Base-by-base conservation (phyloP, 805 yeast species). In the Metschnikowia lachancei region DNA sequence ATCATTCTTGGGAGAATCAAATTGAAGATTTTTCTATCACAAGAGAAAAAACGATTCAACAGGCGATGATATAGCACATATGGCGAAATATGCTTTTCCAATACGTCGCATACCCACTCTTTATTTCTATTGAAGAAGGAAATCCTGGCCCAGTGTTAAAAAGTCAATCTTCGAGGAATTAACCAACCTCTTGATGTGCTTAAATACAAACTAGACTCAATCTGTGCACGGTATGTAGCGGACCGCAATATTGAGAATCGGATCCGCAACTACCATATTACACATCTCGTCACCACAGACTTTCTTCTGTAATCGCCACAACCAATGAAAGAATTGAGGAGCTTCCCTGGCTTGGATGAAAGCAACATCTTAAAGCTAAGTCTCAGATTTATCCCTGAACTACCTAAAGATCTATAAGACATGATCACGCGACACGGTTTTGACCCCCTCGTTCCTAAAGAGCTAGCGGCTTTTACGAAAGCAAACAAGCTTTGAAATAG, bases 291-390 rank as follows among this genome's bases (percentile, higher is more conserved):
- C 3, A 55, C 62, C 24, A 49, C 55, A 0, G 75, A 69, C 47
- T n/a, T 74, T 26, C 67, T 90, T n/a, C 63, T 91, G 45, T 67
- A 67, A 13, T 74, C 84, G 8, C 65, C 62, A 22, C 84, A 76
- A 52, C 97, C 97, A 11, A 89, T 89, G 88, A 72, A 81, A 36
- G 62, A 86, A 16, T 64, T 90, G 41, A 69, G 95, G 44, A 85
- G 81, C 47, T 80, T 88, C 52, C 96, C 96, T 0, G 68, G 68
- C 2, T 66, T 90, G 46, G 80, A 84, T 44, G 87, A 91, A 12
- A 78, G 77, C 47, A 88, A 85, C 54, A 79, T 88, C 36, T 85
- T 88, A 20, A 85, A 86, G 56, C 67, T 90, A 17, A 85, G 92
- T 35, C 76, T 90, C 33, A 87, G 94, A 42, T 86, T 89, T 53